A percentile compares a stretch with the other conserved stretches of the same genome.
phyloP scores from a whole-genome alignment of 1,284 basidiomycete species.

The Ustilago bromivora region DNA sequence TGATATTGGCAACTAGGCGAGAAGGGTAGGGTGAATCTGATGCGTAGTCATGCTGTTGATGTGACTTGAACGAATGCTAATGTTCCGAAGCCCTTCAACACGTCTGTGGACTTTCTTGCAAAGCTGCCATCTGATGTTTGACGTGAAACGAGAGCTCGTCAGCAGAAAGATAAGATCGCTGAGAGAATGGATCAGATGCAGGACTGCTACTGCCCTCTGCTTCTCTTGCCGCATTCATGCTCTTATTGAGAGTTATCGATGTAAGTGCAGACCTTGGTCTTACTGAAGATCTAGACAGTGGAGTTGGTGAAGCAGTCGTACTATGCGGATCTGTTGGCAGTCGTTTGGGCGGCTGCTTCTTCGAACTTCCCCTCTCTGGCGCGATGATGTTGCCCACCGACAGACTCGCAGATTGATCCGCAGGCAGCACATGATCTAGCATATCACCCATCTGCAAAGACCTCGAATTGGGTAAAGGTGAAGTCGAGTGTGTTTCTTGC shows the following conservation, averaged over 20 bases:
- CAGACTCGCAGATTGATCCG: slow-evolving; percentile 26
- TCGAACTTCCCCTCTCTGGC: slow-evolving; percentile 37
- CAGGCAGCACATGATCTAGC: slow-evolving; percentile 35
- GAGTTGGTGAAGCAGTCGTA: slow-evolving; percentile 38
- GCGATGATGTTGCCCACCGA: slow-evolving; percentile 49
- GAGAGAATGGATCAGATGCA: slow-evolving; percentile 19
- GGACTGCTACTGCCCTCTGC: slow-evolving; percentile 7
- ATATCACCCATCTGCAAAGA: slow-evolving; percentile 46
- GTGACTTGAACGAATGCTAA: slow-evolving; percentile 3
- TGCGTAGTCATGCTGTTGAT: not conserved
- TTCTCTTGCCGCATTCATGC: not conserved
- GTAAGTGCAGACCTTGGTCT: slow-evolving; percentile 24
- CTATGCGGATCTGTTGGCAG: slow-evolving; percentile 31
- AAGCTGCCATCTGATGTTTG: slow-evolving; percentile 40
- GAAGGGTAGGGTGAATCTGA: not conserved
- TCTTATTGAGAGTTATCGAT: slow-evolving; percentile 24
- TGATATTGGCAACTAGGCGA: slow-evolving; percentile 12
- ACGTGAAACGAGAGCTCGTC: slow-evolving; percentile 39
- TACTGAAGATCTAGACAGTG: slow-evolving; percentile 23
- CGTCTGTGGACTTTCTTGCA: slow-evolving; percentile 37
- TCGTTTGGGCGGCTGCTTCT: slow-evolving; percentile 34
- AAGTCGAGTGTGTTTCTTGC: slow-evolving; percentile 45
- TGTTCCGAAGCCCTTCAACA: slow-evolving; percentile 6
- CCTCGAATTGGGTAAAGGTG: slow-evolving; percentile 42
- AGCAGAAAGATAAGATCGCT: slow-evolving; percentile 13